Evolutionary conservation across 805 yeast genomes (phyloP).

Genomic region (Pichia insulana): DNA sequence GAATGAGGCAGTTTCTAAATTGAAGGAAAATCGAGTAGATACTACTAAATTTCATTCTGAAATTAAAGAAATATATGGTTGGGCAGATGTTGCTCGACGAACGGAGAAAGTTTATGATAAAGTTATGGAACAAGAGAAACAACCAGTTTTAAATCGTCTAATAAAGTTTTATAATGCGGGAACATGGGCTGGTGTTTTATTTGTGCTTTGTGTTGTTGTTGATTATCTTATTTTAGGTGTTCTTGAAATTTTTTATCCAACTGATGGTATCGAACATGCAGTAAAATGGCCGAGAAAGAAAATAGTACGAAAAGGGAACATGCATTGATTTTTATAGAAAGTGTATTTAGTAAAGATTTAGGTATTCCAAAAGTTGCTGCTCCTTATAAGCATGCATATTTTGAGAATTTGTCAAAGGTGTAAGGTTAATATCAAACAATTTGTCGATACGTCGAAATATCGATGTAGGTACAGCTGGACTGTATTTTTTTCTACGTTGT

Average conservation of each 20-base stretch:
- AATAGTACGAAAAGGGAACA: too few species aligned
- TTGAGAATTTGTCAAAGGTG: background rate
- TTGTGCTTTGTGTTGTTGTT: slow-evolving; percentile 69
- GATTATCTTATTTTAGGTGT: slow-evolving; percentile 59
- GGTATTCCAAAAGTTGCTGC: slow-evolving; percentile 1
- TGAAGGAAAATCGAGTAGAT: slow-evolving; percentile 53
- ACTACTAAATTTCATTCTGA: slow-evolving; percentile 72
- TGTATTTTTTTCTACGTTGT: background rate
- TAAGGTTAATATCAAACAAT: background rate
- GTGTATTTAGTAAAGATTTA: background rate
- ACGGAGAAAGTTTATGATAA: slow-evolving; percentile 75
- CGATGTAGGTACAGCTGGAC: background rate
- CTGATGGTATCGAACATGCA: slow-evolving; percentile 59
- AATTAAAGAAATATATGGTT: slow-evolving; percentile 76
- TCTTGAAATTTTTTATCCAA: slow-evolving; percentile 67
- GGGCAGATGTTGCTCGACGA: slow-evolving; percentile 81
- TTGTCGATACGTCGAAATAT: slow-evolving; percentile 2
- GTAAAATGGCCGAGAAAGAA: slow-evolving; percentile 61
- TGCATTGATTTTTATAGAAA: background rate
- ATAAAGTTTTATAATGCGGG: slow-evolving; percentile 62
- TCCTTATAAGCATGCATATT: background rate
- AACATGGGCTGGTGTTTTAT: slow-evolving; percentile 79
- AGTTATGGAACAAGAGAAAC: slow-evolving; percentile 16
- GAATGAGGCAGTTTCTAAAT: slow-evolving; percentile 53
- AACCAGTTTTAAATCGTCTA: slow-evolving; percentile 47